phyloP scores from a whole-genome alignment of 169 alveolate genomes.

The Plasmodium yoelii region DNA sequence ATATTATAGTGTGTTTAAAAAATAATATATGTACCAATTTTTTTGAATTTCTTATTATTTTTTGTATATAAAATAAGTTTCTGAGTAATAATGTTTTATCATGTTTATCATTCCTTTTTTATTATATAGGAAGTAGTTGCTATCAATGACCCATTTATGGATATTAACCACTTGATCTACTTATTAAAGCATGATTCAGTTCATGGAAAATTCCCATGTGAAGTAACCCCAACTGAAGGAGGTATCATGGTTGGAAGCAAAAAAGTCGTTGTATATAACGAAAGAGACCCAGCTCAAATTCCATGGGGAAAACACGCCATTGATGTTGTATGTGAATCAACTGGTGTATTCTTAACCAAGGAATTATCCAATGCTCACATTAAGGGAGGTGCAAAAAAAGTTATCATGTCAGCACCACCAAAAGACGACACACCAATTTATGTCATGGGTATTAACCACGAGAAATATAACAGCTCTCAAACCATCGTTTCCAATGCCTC shows the following conservation, averaged over 20 bases:
- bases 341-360: slow-evolving; percentile 97
- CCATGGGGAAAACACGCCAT: slow-evolving; percentile 98
- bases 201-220: slow-evolving; percentile 93
- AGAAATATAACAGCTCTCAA: slow-evolving; percentile 90
- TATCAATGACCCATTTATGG: slow-evolving; percentile 98
- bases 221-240: slow-evolving; percentile 86
- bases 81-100: too few relatives aligned
- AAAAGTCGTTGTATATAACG: slow-evolving; percentile 89
- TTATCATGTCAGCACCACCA: slow-evolving; percentile 98
- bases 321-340: slow-evolving; percentile 97
- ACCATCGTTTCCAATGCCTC: slow-evolving; percentile 98
- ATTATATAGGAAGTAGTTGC: slow-evolving; percentile 91
- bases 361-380: slow-evolving; percentile 96
- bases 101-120: too few relatives aligned
- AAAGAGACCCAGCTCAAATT: slow-evolving; percentile 96
- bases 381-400: slow-evolving; percentile 98
- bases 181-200: slow-evolving; percentile 97
- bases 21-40: too few relatives aligned
- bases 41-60: neutral
- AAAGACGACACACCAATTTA: slow-evolving; percentile 98
- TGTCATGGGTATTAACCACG: slow-evolving; percentile 99
- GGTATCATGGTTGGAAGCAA: slow-evolving; percentile 89
- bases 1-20: too few relatives aligned
- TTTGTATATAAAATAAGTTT: neutral
- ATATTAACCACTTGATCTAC: slow-evolving; percentile 95